These are phyloP conservation scores for Adenanthera pavonina DNA, from an alignment of 306 rosid genomes.

Conservation along the genomic window DNA sequence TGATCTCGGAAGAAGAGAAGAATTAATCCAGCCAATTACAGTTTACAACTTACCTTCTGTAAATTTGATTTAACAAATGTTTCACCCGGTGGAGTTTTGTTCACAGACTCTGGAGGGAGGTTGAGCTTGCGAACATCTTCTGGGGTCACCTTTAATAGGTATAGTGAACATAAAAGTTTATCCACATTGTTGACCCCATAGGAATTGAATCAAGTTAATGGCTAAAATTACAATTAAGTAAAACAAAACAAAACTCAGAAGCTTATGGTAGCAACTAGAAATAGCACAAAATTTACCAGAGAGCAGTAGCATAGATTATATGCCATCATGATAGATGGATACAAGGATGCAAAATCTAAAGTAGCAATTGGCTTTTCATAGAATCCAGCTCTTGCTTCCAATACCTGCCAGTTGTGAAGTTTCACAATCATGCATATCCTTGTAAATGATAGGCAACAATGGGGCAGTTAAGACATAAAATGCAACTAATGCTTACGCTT, in stretches of 20 bases:
- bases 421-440: constrained; percentile 18
- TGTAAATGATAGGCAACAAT: constrained; percentile 30
- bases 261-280: constrained; percentile 23
- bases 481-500: constrained; percentile 18
- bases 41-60: constrained; percentile 63
- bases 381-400: constrained; percentile 93
- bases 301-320: constrained; percentile 98
- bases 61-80: constrained; percentile 82
- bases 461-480: constrained; percentile 18
- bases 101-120: constrained; percentile 80
- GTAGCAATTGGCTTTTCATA: constrained; percentile 98
- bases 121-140: constrained; percentile 78
- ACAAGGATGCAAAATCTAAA: constrained; percentile 93
- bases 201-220: constrained; percentile 19
- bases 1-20: constrained; percentile 18
- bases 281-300: constrained; percentile 64
- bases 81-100: constrained; percentile 97
- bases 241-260: constrained; percentile 11
- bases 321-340: constrained; percentile 99
- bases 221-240: constrained; percentile 14
- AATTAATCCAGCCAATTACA: not conserved
- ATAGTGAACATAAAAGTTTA: constrained; percentile 20
- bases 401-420: constrained; percentile 64
- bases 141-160: constrained; percentile 69
- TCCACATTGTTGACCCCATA: not conserved